Conservation (phyloP, 2,329 filamentous ascomycete genomes). For the Colletotrichum cordylinicola region DNA sequence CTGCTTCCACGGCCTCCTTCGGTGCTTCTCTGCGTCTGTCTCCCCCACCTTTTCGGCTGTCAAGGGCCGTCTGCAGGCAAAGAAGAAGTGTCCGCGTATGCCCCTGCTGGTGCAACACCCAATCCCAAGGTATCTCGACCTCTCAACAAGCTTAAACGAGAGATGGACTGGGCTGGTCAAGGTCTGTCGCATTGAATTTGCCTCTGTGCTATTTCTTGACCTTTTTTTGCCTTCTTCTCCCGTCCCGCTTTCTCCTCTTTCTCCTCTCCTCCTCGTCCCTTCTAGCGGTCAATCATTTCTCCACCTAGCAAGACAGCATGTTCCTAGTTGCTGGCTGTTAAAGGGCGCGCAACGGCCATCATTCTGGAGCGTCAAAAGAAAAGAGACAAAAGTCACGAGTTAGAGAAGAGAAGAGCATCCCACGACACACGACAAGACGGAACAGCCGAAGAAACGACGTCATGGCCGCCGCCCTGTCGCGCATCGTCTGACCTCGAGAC, state of each 20-base stretch:
- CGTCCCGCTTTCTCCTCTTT: background rate
- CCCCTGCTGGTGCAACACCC: background rate
- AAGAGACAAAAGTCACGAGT: background rate
- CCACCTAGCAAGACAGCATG: background rate
- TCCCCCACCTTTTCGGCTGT: background rate
- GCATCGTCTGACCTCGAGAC: conserved; percentile 5
- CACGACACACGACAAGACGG: background rate
- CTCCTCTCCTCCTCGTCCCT: background rate
- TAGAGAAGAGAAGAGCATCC: background rate
- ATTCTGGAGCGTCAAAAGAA: background rate
- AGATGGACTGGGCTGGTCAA: background rate
- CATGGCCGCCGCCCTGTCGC: background rate
- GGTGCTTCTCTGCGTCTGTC: background rate
- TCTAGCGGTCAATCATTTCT: background rate
- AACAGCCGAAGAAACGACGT: background rate
- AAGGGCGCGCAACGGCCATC: background rate
- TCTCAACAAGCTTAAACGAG: conserved; percentile 14
- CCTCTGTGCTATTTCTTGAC: background rate
- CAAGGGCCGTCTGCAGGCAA: background rate
- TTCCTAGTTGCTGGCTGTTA: background rate
- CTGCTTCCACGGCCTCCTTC: background rate
- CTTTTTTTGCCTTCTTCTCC: background rate
- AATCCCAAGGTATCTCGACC: background rate
- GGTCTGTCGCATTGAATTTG: background rate
- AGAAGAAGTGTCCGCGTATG: conserved; percentile 5